Base-by-base conservation (phyloP, 2,329 filamentous ascomycete species). In the Aspergillus carbonarius region DNA sequence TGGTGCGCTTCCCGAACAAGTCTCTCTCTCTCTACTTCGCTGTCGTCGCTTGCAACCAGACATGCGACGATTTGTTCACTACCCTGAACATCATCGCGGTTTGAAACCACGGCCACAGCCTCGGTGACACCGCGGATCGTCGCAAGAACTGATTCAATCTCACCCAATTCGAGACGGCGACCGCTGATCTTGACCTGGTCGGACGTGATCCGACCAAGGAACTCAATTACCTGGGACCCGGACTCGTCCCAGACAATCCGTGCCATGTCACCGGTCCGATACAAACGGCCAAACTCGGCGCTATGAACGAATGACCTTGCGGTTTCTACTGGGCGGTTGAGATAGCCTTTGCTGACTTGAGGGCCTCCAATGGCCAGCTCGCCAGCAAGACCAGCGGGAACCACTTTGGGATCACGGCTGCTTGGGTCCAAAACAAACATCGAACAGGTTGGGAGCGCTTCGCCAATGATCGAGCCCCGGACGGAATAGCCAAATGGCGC, bases 101-200 rank as follows among this genome's bases (percentile, higher is more conserved):
- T 62, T 2, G 60, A 60, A 3, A 70, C 63, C 5, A 70, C 57
- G 1, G 65, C 63, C 35, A 71, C 69, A 30, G 61, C 65, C 23
- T 71, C 68, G 1, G 58, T 63, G 18, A 69, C 58, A 7, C 63
- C 64, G 5, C 32, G 53, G 15, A 62, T 58, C 3, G 63, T 64
- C 2, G 66, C 59, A 30, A 70, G 59, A 1, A 66, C 67, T 54
- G 71, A 72, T 68, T 93, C 90, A 17, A 92, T 81, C 67, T 93
- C 91, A 0, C 89, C 89, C 3, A 95, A 83, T 69, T 93, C 90
- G 47, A 96, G 83, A 44, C 92, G 83, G 72, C 96, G 92, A 2
- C 92, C 92, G 55, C 91, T 85, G 3, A 96, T 80, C 73, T 96
- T 96, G 54, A 96, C 87, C 72, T 96, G 92, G 0, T 90, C 91